These are phyloP conservation scores for Vaccinium darrowii DNA, from an alignment of 148 eudicot species.

Conservation along the genomic window DNA sequence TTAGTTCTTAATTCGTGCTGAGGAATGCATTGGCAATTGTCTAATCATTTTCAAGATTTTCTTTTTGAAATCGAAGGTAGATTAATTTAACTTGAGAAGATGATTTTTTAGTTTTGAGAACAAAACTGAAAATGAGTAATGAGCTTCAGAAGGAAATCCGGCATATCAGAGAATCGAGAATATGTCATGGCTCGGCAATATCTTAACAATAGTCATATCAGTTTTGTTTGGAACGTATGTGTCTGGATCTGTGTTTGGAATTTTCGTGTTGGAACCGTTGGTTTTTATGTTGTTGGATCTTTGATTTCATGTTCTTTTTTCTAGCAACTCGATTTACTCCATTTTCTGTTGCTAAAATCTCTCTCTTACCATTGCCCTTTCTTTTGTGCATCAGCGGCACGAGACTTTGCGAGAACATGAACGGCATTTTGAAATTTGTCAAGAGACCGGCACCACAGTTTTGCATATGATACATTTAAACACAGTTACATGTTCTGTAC, in stretches of 20 bases:
- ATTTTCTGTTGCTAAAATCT: background rate
- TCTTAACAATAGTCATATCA: background rate
- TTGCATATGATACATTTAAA: slow-evolving; percentile 1
- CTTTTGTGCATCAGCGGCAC: slow-evolving; percentile 36
- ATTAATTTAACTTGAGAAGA: background rate
- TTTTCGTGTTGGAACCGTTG: background rate
- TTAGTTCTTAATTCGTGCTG: background rate
- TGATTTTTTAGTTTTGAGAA: background rate
- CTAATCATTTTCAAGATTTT: background rate
- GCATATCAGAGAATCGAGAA: background rate
- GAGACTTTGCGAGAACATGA: slow-evolving; percentile 26
- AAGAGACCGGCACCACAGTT: background rate
- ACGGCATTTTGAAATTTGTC: slow-evolving; percentile 7
- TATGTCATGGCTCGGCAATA: background rate
- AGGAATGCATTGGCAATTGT: background rate
- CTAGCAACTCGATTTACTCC: background rate
- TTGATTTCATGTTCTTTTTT: background rate
- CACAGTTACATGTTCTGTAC: background rate
- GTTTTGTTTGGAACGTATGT: no score
- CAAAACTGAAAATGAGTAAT: background rate
- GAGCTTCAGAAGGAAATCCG: background rate
- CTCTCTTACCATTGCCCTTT: slow-evolving; percentile 10
- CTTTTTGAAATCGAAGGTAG: background rate
- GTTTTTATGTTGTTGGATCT: background rate
- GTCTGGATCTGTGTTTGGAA: no score